Evolutionary conservation across 1,284 basidiomycete genomes (phyloP), one percentile per base, ranked within the genome.

Genomic region (Ganoderma meredithae): DNA sequence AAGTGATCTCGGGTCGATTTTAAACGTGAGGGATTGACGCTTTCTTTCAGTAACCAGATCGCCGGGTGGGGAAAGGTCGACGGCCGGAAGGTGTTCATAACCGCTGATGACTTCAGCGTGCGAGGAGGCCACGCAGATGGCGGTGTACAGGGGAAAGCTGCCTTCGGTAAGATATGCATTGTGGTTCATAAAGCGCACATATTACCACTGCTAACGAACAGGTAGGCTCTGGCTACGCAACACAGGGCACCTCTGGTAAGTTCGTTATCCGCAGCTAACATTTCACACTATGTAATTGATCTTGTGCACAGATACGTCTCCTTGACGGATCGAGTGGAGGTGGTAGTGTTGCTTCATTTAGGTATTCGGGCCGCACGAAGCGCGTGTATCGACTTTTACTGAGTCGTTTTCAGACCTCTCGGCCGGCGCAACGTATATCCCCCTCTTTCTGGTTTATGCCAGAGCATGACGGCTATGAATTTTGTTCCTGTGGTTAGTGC

Each of bases 311-410:
- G 82, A 78, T 83, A 62, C 79, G 82, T 19, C 76, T 83, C 0
- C 74, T 83, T 22, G 82, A 83, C 71, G 83, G 82, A 22, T 83
- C 83, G 13, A 83, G 83, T 63, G 83, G 83, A 62, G 83, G 83
- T 36, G 83, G 82, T 60, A 83, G 82, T 63, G 83, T 83, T 3
- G 80, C 81, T 17, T 79, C 78, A 12, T 84, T 82, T 83, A 64
- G 25, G 79, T 68, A 10, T 39, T 53, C 9, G 3, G n/a, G 3
- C 7, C 15, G 8, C 3, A 9, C 13, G n/a, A 22, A 39, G 12
- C 19, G 19, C 13, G 8, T 60, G 31, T 39, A 43, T 39, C 15
- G n/a, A 17, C 44, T 27, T 27, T 36, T 27, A 33, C 27, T 67
- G 39, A 47, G 52, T 22, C 31, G 39, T 49, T 15, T 49, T 49